A percentile compares a stretch with the other conserved stretches of the same genome.
Evolutionary conservation across 2,329 filamentous ascomycete species (phyloP).

Genomic region (Talaromyces sp.): DNA sequence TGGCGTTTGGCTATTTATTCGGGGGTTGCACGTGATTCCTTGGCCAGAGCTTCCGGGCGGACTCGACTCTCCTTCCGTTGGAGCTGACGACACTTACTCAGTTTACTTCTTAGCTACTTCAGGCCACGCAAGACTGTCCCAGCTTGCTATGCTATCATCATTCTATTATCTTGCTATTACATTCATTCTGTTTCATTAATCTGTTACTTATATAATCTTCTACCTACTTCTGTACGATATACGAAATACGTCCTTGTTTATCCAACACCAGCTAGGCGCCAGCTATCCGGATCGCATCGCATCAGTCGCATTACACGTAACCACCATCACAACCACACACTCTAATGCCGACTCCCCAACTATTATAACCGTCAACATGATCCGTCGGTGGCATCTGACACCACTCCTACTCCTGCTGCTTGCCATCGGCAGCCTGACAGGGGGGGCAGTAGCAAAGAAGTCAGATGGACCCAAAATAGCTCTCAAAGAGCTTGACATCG

Average conservation of each 20-base stretch:
- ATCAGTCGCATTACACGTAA: not conserved
- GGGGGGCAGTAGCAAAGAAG: constrained; percentile 46
- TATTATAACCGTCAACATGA: constrained; percentile 43
- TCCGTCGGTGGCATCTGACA: constrained; percentile 46
- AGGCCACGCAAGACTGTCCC: constrained; percentile 9
- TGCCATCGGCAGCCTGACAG: constrained; percentile 28
- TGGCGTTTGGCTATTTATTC: not conserved
- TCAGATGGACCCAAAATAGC: constrained; percentile 64
- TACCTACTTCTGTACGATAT: not conserved
- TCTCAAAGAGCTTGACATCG: constrained; percentile 63
- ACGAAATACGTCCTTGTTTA: not conserved
- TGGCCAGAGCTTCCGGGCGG: not conserved
- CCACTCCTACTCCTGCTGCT: constrained; percentile 56
- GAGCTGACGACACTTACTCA: not conserved
- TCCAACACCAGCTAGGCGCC: not conserved
- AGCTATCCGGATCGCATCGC: constrained; percentile 3
- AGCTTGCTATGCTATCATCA: constrained; percentile 2
- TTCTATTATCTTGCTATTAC: not conserved
- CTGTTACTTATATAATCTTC: not conserved
- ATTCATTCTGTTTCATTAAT: not conserved
- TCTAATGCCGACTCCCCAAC: constrained; percentile 22
- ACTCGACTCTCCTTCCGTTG: not conserved
- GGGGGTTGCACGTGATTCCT: not conserved
- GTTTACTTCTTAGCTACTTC: not conserved
- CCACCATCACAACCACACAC: not conserved